These are phyloP conservation scores for Chlorencoelia australis DNA, from an alignment of 2,329 filamentous ascomycete species.

Conservation along the genomic window DNA sequence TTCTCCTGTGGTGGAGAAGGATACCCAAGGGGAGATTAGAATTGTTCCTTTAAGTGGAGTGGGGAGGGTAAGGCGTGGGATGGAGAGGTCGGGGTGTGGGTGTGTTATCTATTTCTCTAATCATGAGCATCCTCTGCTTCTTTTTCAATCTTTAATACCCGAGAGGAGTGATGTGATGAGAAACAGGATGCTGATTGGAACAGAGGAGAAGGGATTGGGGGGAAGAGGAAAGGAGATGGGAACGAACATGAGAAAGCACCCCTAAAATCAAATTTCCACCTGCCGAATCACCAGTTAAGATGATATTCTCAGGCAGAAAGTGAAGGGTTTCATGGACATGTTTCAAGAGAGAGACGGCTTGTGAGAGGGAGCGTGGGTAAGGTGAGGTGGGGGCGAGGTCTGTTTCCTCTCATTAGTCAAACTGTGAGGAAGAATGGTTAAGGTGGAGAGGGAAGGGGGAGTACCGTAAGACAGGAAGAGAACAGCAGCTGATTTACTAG, in stretches of 20 bases:
- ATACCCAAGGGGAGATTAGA: conserved; percentile 48
- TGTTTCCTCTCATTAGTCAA: conserved; percentile 3
- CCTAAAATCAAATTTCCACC: conserved; percentile 38
- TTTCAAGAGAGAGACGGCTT: conserved; percentile 35
- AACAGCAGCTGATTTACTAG: conserved; percentile 36
- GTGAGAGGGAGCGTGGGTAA: conserved; percentile 39
- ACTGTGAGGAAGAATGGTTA: not conserved
- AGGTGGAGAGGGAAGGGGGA: not conserved
- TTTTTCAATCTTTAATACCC: too few species aligned
- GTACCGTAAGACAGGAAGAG: conserved; percentile 46
- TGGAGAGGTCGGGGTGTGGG: conserved; percentile 49
- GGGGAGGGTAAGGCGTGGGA: conserved; percentile 33
- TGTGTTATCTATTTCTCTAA: too few species aligned
- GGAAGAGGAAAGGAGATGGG: conserved; percentile 49
- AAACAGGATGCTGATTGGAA: too few species aligned
- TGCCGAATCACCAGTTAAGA: conserved; percentile 42
- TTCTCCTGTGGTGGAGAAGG: conserved; percentile 36
- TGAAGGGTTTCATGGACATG: conserved; percentile 30
- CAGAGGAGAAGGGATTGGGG: conserved; percentile 36
- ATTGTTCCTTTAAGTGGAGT: conserved; percentile 38
- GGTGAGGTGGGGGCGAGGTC: conserved; percentile 35
- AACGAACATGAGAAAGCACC: conserved; percentile 40
- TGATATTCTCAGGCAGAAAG: conserved; percentile 21
- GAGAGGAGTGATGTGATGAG: too few species aligned
- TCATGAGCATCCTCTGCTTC: too few species aligned